Conservation (phyloP, 2,329 filamentous ascomycete genomes). For the Sphaerulina populicola region DNA sequence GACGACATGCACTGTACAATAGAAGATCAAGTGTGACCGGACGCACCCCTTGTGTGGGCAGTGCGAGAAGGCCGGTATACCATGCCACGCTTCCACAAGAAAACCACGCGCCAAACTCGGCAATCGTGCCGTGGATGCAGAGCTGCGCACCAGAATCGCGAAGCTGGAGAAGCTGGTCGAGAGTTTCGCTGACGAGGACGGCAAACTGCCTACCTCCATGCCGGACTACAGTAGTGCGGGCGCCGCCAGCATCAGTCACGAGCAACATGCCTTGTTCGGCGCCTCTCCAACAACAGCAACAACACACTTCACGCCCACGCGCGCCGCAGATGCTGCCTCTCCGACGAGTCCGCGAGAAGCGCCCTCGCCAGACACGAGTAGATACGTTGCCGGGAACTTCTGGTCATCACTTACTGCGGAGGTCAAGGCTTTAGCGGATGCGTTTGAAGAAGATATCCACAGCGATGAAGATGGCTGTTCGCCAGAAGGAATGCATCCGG, state of each 20-base stretch:
- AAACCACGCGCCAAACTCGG: slow-evolving; percentile 21
- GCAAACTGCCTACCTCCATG: slow-evolving; percentile 8
- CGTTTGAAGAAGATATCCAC: slow-evolving; percentile 25
- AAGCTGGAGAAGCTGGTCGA: slow-evolving; percentile 22
- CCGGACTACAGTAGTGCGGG: not conserved
- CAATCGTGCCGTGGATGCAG: slow-evolving; percentile 19
- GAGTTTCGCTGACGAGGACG: slow-evolving; percentile 19
- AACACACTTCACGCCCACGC: not conserved
- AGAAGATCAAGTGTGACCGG: slow-evolving; percentile 21
- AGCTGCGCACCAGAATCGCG: slow-evolving; percentile 19
- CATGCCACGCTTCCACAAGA: slow-evolving; percentile 15
- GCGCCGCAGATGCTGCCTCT: not conserved
- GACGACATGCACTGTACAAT: not conserved
- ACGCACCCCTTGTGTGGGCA: slow-evolving; percentile 17
- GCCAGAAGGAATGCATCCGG: slow-evolving; percentile 17
- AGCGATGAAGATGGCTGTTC: slow-evolving; percentile 17
- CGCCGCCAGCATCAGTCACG: not conserved
- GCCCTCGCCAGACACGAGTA: slow-evolving; percentile 18
- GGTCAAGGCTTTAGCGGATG: slow-evolving; percentile 29
- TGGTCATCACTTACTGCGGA: slow-evolving; percentile 29
- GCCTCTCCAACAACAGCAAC: not conserved
- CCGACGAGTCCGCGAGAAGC: slow-evolving; percentile 9
- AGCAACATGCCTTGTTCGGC: not conserved
- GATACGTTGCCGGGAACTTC: slow-evolving; percentile 29
- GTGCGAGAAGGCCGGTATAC: slow-evolving; percentile 14